Percentiles rank a stretch among this genome's conserved stretches.
These are phyloP conservation scores for Ceratobasidium sp. DNA, from an alignment of 1,284 basidiomycete species.

Conservation along the genomic window DNA sequence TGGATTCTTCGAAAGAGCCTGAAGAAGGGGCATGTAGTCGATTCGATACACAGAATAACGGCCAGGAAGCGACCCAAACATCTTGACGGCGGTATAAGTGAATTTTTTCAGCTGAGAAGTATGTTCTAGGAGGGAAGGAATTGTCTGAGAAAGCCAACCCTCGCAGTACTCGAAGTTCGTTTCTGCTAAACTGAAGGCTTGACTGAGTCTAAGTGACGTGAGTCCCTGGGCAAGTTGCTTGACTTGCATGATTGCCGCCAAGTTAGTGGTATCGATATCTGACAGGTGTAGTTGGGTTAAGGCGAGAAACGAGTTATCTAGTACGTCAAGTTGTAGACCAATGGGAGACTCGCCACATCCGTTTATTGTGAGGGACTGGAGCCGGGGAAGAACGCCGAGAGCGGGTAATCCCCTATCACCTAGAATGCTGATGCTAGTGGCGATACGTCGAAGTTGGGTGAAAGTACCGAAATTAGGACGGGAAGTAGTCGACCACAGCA, in stretches of 20 bases:
- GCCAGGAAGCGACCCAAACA: background rate
- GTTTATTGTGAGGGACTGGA: constrained; percentile 1
- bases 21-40: background rate
- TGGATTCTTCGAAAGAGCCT: background rate
- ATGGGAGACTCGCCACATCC: background rate
- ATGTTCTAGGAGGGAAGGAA: background rate
- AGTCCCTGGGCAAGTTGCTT: background rate
- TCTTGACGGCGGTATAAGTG: background rate
- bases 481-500: background rate
- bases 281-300: background rate
- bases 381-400: constrained; percentile 16
- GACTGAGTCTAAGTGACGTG: constrained; percentile 2
- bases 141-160: background rate
- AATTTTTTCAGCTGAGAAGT: background rate
- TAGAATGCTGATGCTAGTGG: constrained; percentile 2
- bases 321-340: background rate
- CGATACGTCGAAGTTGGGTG: constrained; percentile 3
- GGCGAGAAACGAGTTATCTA: constrained; percentile 13
- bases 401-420: background rate
- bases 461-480: background rate
- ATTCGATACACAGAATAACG: background rate
- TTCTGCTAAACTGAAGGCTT: background rate
- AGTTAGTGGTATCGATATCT: background rate
- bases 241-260: background rate
- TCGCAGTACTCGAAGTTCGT: background rate